phyloP scores from a whole-genome alignment of 2,329 filamentous ascomycete genomes.

The Ophiostoma montium region DNA sequence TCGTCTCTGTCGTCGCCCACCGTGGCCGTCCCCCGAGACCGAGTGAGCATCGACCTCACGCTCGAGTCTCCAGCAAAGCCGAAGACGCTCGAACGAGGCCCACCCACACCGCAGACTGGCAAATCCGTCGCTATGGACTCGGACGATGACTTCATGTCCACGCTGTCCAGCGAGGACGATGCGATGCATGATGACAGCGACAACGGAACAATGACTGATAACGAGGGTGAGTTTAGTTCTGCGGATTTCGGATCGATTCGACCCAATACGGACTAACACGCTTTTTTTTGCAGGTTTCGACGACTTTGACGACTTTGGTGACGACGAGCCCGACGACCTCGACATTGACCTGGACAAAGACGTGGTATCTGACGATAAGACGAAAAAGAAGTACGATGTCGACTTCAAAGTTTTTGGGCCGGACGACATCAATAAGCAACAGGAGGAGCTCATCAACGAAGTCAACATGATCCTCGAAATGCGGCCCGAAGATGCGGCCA shows the following conservation, averaged over 20 bases:
- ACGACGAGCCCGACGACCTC: constrained; percentile 35
- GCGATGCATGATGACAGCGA: constrained; percentile 67
- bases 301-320: constrained; percentile 39
- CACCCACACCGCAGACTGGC: constrained; percentile 25
- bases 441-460: constrained; percentile 74
- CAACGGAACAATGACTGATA: constrained; percentile 45
- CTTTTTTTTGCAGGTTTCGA: neutral
- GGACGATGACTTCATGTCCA: constrained; percentile 85
- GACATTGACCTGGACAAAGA: constrained; percentile 45
- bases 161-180: constrained; percentile 63
- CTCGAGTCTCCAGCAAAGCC: neutral
- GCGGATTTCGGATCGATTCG: no score
- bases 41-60: neutral
- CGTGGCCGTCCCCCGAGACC: neutral
- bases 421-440: constrained; percentile 67
- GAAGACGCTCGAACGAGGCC: constrained; percentile 4
- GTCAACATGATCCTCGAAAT: constrained; percentile 86
- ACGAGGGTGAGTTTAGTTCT: constrained; percentile 28
- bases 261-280: no score
- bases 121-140: constrained; percentile 66
- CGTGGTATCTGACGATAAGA: constrained; percentile 49
- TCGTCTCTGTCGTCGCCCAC: neutral
- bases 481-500: constrained; percentile 77
- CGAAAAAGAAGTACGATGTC: constrained; percentile 66
- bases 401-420: constrained; percentile 73